Evolutionary conservation across 495 filamentous ascomycete species (phyloP).

Genomic region (Aspergillus diversus): DNA sequence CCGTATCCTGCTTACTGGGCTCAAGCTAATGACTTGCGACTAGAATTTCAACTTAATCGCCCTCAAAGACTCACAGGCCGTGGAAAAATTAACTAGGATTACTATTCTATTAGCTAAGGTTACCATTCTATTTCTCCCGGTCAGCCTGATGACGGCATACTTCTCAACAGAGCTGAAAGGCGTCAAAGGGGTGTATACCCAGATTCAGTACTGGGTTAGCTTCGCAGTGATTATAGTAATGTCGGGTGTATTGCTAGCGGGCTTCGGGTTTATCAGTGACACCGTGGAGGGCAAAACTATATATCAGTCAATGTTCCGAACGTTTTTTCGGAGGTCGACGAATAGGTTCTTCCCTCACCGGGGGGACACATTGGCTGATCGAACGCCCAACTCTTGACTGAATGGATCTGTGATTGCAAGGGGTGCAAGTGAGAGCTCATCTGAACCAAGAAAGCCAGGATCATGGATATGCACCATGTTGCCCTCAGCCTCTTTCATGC

Average conservation of each 20-base stretch:
- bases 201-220: constrained; percentile 69
- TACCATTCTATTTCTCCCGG: constrained; percentile 82
- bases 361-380: constrained; percentile 4
- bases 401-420: no score
- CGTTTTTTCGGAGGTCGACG: constrained; percentile 42
- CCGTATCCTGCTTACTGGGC: not conserved
- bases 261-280: constrained; percentile 52
- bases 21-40: not conserved
- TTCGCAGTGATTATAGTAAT: constrained; percentile 70
- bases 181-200: constrained; percentile 59
- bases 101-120: constrained; percentile 84
- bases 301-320: constrained; percentile 47
- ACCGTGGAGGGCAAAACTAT: constrained; percentile 56
- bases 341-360: constrained; percentile 26
- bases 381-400: no score
- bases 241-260: constrained; percentile 59
- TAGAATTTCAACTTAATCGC: constrained; percentile 89
- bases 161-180: constrained; percentile 73
- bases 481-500: no score
- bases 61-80: constrained; percentile 77
- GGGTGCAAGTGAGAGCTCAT: no score
- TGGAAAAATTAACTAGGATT: constrained; percentile 76
- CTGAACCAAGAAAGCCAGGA: no score
- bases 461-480: no score
- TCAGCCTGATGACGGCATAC: constrained; percentile 83